Evolutionary conservation across 768 basidiomycete species (phyloP).

Genomic region (Russula abietina): DNA sequence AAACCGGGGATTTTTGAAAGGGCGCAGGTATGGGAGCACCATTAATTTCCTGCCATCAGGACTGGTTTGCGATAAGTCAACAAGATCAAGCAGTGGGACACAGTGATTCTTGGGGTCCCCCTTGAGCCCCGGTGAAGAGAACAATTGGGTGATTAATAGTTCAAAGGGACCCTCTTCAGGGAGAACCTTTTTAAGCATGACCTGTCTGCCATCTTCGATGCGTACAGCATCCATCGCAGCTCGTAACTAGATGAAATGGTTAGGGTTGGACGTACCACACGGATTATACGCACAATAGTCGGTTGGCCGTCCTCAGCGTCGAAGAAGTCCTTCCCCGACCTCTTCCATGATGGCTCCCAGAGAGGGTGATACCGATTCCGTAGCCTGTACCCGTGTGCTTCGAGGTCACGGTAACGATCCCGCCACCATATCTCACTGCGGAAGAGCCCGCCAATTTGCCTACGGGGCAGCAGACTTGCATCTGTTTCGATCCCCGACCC

Average conservation of each 20-base stretch:
- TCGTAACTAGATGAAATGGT: neutral
- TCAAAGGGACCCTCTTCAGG: slow-evolving; percentile 19
- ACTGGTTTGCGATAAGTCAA: slow-evolving; percentile 6
- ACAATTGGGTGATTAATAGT: neutral
- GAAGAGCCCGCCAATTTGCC: slow-evolving; percentile 8
- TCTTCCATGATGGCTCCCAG: slow-evolving; percentile 14
- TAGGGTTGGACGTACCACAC: neutral
- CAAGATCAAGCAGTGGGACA: slow-evolving; percentile 19
- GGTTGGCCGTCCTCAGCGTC: slow-evolving; percentile 10
- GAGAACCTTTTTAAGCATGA: slow-evolving; percentile 25
- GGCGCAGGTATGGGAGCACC: slow-evolving; percentile 23
- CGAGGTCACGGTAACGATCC: slow-evolving; percentile 12
- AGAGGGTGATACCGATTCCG: slow-evolving; percentile 9
- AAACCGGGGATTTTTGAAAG: slow-evolving; percentile 22
- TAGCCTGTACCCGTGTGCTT: slow-evolving; percentile 13
- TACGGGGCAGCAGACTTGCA: neutral
- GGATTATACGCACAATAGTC: neutral
- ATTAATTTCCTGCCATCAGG: slow-evolving; percentile 11
- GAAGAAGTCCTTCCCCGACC: slow-evolving; percentile 7
- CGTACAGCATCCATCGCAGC: slow-evolving; percentile 23
- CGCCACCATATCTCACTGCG: slow-evolving; percentile 17
- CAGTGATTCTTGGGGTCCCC: slow-evolving; percentile 21
- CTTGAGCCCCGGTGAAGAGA: slow-evolving; percentile 13
- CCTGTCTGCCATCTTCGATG: slow-evolving; percentile 17
- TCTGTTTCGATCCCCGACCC: neutral